Evolutionary conservation across 2,329 filamentous ascomycete species (phyloP).

Genomic region (Fusarium ramigenum): DNA sequence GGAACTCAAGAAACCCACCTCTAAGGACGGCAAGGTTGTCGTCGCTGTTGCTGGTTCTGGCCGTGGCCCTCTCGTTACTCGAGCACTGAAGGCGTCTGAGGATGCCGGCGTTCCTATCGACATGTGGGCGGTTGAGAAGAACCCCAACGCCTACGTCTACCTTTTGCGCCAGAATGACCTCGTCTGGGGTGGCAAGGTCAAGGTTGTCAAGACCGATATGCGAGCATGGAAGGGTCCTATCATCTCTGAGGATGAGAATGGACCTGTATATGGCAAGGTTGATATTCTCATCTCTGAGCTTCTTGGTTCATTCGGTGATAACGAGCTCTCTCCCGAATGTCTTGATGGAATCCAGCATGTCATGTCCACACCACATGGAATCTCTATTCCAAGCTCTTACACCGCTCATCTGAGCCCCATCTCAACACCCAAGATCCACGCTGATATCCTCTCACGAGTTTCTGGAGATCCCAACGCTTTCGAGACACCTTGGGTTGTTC

Average conservation of each 20-base stretch:
- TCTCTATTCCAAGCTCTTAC: conserved; percentile 93
- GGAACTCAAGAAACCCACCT: conserved; percentile 75
- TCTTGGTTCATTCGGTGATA: conserved; percentile 94
- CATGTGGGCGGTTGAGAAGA: conserved; percentile 96
- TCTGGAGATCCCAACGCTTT: conserved; percentile 75
- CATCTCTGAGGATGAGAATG: conserved; percentile 53
- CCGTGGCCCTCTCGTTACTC: conserved; percentile 88
- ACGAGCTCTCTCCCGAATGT: conserved; percentile 96
- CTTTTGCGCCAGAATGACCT: conserved; percentile 85
- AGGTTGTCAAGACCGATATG: conserved; percentile 96
- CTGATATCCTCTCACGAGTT: conserved; percentile 76
- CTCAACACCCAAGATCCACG: conserved; percentile 83
- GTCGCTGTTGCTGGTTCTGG: conserved; percentile 94
- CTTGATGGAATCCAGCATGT: conserved; percentile 95
- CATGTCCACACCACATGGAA: conserved; percentile 78
- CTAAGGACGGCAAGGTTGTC: conserved; percentile 75
- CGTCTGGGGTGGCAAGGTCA: conserved; percentile 83
- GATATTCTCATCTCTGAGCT: conserved; percentile 96
- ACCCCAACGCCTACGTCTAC: conserved; percentile 95
- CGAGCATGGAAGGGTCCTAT: conserved; percentile 90
- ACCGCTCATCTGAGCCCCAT: conserved; percentile 95
- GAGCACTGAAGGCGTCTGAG: conserved; percentile 82
- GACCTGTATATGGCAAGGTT: conserved; percentile 70
- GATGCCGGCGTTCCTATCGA: conserved; percentile 80
- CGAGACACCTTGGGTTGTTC: conserved; percentile 94